These are phyloP conservation scores for Epichloe baconii DNA, from an alignment of 2,329 filamentous ascomycete species.

Conservation along the genomic window DNA sequence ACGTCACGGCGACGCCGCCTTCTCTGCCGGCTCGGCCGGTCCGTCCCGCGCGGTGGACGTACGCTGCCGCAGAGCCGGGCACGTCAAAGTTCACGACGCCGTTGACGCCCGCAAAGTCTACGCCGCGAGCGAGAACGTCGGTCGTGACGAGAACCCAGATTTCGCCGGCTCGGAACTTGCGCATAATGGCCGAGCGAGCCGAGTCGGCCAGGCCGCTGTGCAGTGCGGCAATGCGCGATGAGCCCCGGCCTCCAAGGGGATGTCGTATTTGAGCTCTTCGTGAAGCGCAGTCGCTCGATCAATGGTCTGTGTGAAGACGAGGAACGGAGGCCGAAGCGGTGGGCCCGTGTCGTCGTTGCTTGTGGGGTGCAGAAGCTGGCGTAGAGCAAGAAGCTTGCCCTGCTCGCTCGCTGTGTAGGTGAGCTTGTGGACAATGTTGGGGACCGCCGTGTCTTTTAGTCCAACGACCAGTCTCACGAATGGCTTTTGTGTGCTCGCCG, in stretches of 20 bases:
- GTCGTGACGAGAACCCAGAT: conserved; percentile 97
- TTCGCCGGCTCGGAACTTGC: conserved; percentile 78
- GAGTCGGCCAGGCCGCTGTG: conserved; percentile 74
- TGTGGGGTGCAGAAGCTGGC: conserved; percentile 74
- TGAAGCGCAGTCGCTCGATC: conserved; percentile 77
- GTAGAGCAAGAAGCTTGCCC: conserved; percentile 82
- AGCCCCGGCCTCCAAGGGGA: conserved; percentile 79
- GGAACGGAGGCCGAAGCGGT: conserved; percentile 68
- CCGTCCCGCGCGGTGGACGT: conserved; percentile 85
- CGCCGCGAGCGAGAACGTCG: conserved; percentile 78
- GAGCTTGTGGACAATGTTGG: conserved; percentile 80
- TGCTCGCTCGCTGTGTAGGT: conserved; percentile 86
- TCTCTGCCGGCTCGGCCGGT: conserved; percentile 80
- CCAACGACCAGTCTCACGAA: conserved; percentile 85
- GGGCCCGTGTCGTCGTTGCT: conserved; percentile 41
- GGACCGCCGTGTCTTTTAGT: conserved; percentile 87
- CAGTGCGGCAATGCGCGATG: conserved; percentile 73
- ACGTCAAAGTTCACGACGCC: conserved; percentile 97
- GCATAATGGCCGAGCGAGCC: conserved; percentile 69
- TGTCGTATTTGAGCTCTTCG: conserved; percentile 86
- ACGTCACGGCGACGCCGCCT: conserved; percentile 81
- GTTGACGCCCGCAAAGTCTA: conserved; percentile 91
- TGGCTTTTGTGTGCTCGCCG: conserved; percentile 28
- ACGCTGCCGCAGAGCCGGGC: conserved; percentile 76
- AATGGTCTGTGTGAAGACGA: conserved; percentile 95